phyloP scores from a whole-genome alignment of 176 grass and related monocot genomes.

The Raddia guianensis region DNA sequence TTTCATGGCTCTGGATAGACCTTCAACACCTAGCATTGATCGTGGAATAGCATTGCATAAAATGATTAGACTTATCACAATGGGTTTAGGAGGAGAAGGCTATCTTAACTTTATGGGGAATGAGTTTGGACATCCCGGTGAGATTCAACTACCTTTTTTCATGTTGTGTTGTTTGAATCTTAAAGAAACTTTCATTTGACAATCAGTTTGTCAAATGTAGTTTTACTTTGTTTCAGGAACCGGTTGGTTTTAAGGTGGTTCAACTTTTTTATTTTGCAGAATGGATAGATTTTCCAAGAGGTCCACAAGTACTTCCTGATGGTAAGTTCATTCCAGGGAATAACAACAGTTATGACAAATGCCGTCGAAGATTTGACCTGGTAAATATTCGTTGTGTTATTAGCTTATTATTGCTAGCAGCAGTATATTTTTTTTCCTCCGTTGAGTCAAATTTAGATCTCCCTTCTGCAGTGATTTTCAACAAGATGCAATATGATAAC shows the following conservation, averaged over 20 bases:
- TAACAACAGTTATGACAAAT: slow-evolving; percentile 89
- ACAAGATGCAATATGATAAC: slow-evolving; percentile 18
- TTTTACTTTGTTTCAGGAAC: slow-evolving; percentile 11
- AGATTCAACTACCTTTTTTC: slow-evolving; percentile 33
- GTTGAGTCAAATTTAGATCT: neutral
- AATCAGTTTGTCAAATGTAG: slow-evolving; percentile 20
- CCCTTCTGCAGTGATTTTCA: slow-evolving; percentile 6
- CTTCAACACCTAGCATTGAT: slow-evolving; percentile 92
- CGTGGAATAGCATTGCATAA: slow-evolving; percentile 98
- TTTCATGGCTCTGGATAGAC: slow-evolving; percentile 87
- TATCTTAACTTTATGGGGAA: slow-evolving; percentile 99
- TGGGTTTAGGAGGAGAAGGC: slow-evolving; percentile 92
- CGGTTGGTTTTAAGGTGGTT: slow-evolving; percentile 25
- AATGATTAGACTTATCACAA: slow-evolving; percentile 98
- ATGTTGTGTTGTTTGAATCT: slow-evolving; percentile 6
- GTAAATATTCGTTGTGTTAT: slow-evolving; percentile 46
- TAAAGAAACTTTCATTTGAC: slow-evolving; percentile 3
- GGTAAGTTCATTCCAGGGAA: slow-evolving; percentile 80
- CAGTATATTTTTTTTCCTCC: slow-evolving; percentile 17
- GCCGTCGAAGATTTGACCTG: slow-evolving; percentile 84
- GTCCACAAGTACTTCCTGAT: slow-evolving; percentile 60
- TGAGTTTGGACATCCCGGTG: slow-evolving; percentile 99
- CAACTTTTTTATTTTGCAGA: slow-evolving; percentile 54
- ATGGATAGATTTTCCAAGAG: slow-evolving; percentile 94
- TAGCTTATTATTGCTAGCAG: slow-evolving; percentile 14